A percentile compares a stretch with the other conserved stretches of the same genome.
Conservation (phyloP, 2,329 filamentous ascomycete genomes). For the Arthrobotrys entomopaga region DNA sequence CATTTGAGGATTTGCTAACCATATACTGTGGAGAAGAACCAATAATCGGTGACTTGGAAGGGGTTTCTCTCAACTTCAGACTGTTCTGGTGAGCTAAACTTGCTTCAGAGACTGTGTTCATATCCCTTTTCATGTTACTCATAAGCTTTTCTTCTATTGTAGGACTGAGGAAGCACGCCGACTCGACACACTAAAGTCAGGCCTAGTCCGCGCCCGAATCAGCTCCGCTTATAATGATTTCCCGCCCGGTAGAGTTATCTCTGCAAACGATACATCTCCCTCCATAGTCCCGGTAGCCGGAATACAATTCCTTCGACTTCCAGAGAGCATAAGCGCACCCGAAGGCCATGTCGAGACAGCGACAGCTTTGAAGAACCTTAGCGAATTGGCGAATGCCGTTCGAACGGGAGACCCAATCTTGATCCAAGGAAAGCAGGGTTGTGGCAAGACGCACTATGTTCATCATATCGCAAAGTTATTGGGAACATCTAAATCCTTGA, state of each 20-base stretch:
- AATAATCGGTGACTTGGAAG: constrained; percentile 28
- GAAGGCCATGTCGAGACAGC: constrained; percentile 72
- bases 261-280: constrained; percentile 31
- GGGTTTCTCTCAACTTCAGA: constrained; percentile 22
- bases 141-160: constrained; percentile 3
- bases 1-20: constrained; percentile 34
- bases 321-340: constrained; percentile 71
- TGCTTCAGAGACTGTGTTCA: background rate
- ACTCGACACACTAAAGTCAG: constrained; percentile 31
- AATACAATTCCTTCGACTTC: constrained; percentile 37
- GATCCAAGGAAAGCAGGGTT: constrained; percentile 82
- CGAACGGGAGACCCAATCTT: constrained; percentile 77
- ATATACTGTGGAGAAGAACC: constrained; percentile 42
- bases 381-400: constrained; percentile 74
- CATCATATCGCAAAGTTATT: constrained; percentile 83
- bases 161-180: constrained; percentile 46
- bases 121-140: background rate
- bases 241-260: constrained; percentile 19
- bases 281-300: constrained; percentile 33
- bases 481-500: constrained; percentile 81
- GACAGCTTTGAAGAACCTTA: constrained; percentile 78
- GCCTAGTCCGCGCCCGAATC: constrained; percentile 4
- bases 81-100: constrained; percentile 29
- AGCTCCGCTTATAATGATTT: background rate
- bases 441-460: constrained; percentile 88